Base-by-base conservation (phyloP, 2,329 filamentous ascomycete species). In the Arthrobotrys pseudoclavata region DNA sequence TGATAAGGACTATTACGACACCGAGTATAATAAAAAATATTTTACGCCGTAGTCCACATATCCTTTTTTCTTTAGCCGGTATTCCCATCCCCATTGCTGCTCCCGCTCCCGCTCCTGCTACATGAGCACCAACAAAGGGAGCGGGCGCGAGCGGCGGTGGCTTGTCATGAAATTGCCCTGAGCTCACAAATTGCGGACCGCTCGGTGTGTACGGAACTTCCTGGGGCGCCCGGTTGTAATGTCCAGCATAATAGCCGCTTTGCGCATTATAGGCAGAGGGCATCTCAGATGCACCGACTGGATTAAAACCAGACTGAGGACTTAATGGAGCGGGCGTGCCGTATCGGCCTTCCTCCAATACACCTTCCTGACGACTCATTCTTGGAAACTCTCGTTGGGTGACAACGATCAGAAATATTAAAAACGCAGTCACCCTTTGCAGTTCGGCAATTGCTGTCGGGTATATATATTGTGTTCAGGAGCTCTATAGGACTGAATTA, bases 21-120 rank as follows among this genome's bases (percentile, higher is more conserved):
- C 13, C 61, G 5, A 77, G 42, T 10, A 71, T 53, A 10, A 71
- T 68, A 20, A 64, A 77, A 22, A 77, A 77, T 15, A 45, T 22
- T 31, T 50, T 67, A 12, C 66, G 67, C 4, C 74, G 60, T 12
- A 77, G 0, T 4, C 74, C 74, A 26, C 67, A 71, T n/a, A 77
- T 77, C 6, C 37, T 64, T n/a, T 53, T 76, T 47, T 61, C 31
- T 12, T 31, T 10, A 15, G 66, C 60, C 10, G 67, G 47, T 24
- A 63, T 60, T 20, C 74, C 61, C 26, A 26, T 24, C 10, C n/a
- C 55, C 37, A 26, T 66, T 63, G 6, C 31, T 29, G 29, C 42
- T 7, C 20, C 57, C 22, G 52, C 52, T 24, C 47, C 47, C 2
- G 45, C 45, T 24, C 20, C 47, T 24, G 18, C 47, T 9, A 10